These are phyloP conservation scores for Polygonum aviculare DNA, from an alignment of 148 eudicot species.

Conservation along the genomic window DNA sequence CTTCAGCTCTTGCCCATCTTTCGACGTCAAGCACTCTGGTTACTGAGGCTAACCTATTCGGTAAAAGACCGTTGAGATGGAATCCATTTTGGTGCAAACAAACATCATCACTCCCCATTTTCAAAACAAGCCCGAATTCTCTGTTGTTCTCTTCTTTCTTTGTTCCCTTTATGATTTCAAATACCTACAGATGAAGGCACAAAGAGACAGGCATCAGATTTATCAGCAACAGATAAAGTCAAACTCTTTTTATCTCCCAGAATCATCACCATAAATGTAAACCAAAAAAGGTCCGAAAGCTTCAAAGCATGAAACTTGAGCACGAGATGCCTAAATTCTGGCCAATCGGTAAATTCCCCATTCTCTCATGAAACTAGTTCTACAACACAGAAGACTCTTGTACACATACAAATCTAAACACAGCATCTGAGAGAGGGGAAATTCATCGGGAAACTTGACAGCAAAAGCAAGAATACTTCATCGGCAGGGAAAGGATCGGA, in stretches of 20 bases:
- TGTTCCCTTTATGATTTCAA: neutral
- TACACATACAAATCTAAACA: neutral
- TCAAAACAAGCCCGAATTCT: neutral
- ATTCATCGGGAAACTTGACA: neutral
- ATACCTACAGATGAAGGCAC: neutral
- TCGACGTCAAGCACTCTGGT: conserved; percentile 26
- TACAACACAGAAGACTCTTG: neutral
- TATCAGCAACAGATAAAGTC: neutral
- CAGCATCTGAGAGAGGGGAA: neutral
- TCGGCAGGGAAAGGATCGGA: neutral
- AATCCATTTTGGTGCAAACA: conserved; percentile 19
- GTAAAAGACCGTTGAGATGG: conserved; percentile 46
- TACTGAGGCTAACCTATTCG: conserved; percentile 32
- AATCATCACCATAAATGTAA: neutral
- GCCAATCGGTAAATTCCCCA: neutral
- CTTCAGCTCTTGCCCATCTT: conserved; percentile 50
- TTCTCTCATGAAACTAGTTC: neutral
- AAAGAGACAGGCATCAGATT: neutral
- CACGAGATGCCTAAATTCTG: neutral
- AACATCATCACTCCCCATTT: conserved; percentile 35
- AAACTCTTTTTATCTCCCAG: neutral
- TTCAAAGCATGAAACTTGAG: neutral
- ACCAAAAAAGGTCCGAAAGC: neutral
- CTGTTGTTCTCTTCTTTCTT: neutral
- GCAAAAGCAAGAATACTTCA: neutral